phyloP scores from a whole-genome alignment of 176 grass and related monocot genomes.

The Microstegium vimineum region DNA sequence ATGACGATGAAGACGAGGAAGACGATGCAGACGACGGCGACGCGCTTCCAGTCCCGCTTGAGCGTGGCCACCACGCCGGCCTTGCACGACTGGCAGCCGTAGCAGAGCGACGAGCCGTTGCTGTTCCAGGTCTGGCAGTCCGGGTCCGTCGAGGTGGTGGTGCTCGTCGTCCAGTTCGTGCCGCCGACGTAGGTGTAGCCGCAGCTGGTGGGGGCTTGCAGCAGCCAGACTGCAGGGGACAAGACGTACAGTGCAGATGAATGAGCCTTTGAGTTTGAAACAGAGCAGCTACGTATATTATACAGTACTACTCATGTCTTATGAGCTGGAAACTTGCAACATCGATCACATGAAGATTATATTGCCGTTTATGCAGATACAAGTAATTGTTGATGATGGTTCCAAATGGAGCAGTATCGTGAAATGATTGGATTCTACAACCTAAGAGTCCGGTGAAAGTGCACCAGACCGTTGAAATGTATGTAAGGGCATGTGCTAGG shows the following conservation, averaged over 20 bases:
- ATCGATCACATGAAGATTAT: no score
- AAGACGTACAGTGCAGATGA: background rate
- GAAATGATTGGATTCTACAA: background rate
- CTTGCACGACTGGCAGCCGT: constrained; percentile 76
- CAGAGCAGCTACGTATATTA: background rate
- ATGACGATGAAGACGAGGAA: constrained; percentile 77
- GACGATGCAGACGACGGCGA: constrained; percentile 47
- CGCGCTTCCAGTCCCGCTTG: constrained; percentile 69
- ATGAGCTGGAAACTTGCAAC: background rate
- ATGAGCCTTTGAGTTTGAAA: background rate
- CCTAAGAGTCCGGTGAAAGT: background rate
- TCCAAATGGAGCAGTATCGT: background rate
- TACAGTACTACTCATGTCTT: background rate
- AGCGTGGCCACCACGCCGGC: constrained; percentile 62
- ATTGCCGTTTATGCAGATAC: no score
- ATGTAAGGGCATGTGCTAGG: background rate
- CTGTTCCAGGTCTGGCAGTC: constrained; percentile 54
- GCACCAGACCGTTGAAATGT: background rate
- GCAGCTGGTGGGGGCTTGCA: constrained; percentile 70
- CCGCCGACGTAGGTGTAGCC: constrained; percentile 19
- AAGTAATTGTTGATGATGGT: background rate
- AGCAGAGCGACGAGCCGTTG: constrained; percentile 57
- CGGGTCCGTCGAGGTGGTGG: constrained; percentile 4
- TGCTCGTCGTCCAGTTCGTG: constrained; percentile 18
- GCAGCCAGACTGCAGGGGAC: constrained; percentile 57